Percentiles rank a stretch among this genome's conserved stretches.
Conservation (phyloP, 495 filamentous ascomycete genomes). For the Amphirosellinia nigrospora region DNA sequence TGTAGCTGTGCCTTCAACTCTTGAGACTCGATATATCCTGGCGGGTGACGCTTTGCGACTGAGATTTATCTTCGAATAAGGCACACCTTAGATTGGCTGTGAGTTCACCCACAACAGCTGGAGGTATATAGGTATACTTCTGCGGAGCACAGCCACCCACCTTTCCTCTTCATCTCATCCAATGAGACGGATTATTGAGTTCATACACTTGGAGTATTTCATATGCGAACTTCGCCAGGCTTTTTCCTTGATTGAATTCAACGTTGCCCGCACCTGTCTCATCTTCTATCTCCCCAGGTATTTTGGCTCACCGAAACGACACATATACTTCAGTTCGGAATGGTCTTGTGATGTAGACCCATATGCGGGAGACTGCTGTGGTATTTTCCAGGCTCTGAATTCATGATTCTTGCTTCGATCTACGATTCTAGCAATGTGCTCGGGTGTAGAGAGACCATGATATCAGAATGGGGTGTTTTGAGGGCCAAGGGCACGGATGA, state of each 20-base stretch:
- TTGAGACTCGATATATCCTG: conserved; percentile 45
- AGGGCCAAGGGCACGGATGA: conserved; percentile 51
- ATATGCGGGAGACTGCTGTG: conserved; percentile 50
- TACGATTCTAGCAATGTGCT: conserved; percentile 47
- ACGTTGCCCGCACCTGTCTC: conserved; percentile 50
- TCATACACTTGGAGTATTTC: conserved; percentile 59
- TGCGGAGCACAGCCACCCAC: conserved; percentile 49
- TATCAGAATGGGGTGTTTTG: conserved; percentile 55
- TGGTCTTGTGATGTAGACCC: conserved; percentile 53
- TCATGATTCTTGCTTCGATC: conserved; percentile 50
- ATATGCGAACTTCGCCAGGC: conserved; percentile 46
- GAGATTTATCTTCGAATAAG: conserved; percentile 40
- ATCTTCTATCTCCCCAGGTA: conserved; percentile 49
- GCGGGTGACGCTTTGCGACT: conserved; percentile 11
- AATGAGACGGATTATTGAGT: conserved; percentile 57
- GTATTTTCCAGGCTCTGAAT: conserved; percentile 52
- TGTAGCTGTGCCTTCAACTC: conserved; percentile 54
- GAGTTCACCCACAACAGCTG: conserved; percentile 53
- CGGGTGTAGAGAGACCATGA: conserved; percentile 52
- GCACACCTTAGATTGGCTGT: conserved; percentile 52
- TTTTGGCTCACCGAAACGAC: conserved; percentile 47
- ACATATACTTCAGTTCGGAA: conserved; percentile 57
- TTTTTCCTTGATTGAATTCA: conserved; percentile 53
- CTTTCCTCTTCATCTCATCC: conserved; percentile 49
- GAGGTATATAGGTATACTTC: conserved; percentile 50